phyloP scores from a whole-genome alignment of 495 filamentous ascomycete genomes.

The Penicillium pulvis region DNA sequence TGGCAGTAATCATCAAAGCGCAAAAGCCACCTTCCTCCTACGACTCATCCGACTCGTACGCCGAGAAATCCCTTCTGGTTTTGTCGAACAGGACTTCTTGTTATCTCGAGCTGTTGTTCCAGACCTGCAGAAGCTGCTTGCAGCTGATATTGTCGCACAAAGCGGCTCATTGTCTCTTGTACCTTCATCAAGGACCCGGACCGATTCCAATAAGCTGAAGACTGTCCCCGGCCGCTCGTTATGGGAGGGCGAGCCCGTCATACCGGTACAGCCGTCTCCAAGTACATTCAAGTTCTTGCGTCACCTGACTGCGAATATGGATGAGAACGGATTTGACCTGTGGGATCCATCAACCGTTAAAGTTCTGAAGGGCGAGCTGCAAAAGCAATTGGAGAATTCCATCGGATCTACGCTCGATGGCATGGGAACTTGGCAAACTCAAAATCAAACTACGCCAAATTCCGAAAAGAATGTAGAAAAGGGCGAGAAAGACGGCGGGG shows the following conservation, averaged over 20 bases:
- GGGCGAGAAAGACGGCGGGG: background rate
- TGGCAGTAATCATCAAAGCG: conserved; percentile 44
- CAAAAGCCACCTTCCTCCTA: conserved; percentile 69
- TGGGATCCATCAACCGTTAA: conserved; percentile 75
- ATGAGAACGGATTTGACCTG: conserved; percentile 68
- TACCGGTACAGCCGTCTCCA: conserved; percentile 83
- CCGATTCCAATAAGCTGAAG: conserved; percentile 20
- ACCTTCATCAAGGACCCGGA: conserved; percentile 4
- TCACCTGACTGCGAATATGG: conserved; percentile 66
- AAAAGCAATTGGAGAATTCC: conserved; percentile 31
- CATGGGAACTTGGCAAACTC: conserved; percentile 18
- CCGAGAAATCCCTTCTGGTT: conserved; percentile 56
- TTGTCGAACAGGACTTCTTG: conserved; percentile 38
- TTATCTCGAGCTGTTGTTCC: conserved; percentile 52
- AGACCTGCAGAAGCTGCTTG: conserved; percentile 58
- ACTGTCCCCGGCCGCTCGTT: conserved; percentile 55
- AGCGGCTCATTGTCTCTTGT: conserved; percentile 17
- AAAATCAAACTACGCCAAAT: conserved; percentile 1
- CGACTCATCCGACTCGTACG: conserved; percentile 77
- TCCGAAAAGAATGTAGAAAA: conserved; percentile 5
- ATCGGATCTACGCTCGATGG: conserved; percentile 26
- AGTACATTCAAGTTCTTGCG: conserved; percentile 74
- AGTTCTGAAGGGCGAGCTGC: conserved; percentile 59
- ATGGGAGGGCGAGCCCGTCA: conserved; percentile 75
- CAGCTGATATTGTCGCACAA: conserved; percentile 32